Evolutionary conservation across 2,329 filamentous ascomycete genomes (phyloP).

Genomic region (Fusarium papillatum): DNA sequence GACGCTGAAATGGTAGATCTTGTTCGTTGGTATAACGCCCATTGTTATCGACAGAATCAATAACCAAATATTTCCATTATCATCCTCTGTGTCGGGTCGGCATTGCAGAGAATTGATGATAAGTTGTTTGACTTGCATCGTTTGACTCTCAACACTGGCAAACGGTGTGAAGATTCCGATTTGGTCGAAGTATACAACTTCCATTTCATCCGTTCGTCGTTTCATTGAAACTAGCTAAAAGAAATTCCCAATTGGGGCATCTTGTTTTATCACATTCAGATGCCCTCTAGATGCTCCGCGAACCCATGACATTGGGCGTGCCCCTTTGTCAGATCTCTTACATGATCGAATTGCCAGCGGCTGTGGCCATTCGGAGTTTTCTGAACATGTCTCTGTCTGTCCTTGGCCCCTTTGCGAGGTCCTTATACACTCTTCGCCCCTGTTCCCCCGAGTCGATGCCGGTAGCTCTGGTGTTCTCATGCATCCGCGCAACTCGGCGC

Average conservation of each 20-base stretch:
- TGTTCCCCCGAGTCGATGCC: background rate
- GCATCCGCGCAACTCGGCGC: conserved; percentile 34
- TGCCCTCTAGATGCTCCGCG: background rate
- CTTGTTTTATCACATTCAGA: background rate
- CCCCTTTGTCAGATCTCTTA: background rate
- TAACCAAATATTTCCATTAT: background rate
- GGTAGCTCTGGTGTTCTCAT: conserved; percentile 39
- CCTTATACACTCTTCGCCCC: background rate
- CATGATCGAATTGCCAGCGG: conserved; percentile 4
- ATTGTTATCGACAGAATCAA: background rate
- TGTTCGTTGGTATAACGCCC: background rate
- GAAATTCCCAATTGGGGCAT: background rate
- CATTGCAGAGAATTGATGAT: background rate
- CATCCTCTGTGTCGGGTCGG: background rate
- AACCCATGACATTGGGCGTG: background rate
- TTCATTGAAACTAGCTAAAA: background rate
- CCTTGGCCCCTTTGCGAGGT: background rate
- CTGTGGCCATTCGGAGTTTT: conserved; percentile 17
- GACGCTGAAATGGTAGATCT: background rate
- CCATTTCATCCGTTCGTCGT: background rate
- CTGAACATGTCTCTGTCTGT: background rate
- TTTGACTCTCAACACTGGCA: background rate
- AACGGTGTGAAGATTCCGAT: background rate
- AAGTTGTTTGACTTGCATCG: background rate
- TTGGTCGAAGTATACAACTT: background rate